phyloP scores from a whole-genome alignment of 768 basidiomycete species.

The Tulasnella sp. region DNA sequence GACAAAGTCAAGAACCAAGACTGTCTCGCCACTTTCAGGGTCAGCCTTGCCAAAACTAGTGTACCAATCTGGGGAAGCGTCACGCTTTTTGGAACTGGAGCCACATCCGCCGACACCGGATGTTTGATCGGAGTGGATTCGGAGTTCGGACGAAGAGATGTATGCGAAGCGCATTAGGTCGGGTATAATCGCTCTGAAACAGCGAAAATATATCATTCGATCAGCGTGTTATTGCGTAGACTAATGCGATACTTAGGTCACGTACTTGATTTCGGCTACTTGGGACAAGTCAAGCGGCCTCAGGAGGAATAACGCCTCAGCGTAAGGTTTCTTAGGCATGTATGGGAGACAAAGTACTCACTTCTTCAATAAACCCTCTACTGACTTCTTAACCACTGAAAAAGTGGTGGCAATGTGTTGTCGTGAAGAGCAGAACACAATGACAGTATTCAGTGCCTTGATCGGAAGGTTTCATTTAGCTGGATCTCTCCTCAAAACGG shows the following conservation, averaged over 20 bases:
- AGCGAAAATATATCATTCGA: neutral
- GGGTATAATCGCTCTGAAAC: slow-evolving; percentile 62
- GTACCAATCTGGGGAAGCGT: slow-evolving; percentile 35
- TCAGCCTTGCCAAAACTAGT: slow-evolving; percentile 21
- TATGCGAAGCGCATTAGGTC: slow-evolving; percentile 76
- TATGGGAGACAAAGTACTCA: slow-evolving; percentile 26
- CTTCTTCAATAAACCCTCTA: slow-evolving; percentile 70
- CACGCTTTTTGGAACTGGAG: slow-evolving; percentile 22
- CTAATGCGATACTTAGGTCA: too few species aligned
- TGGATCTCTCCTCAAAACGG: too few species aligned
- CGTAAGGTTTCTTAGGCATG: neutral
- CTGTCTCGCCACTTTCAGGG: slow-evolving; percentile 30
- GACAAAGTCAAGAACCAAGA: slow-evolving; percentile 42
- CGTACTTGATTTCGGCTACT: slow-evolving; percentile 76
- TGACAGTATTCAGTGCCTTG: slow-evolving; percentile 79
- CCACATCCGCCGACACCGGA: slow-evolving; percentile 22
- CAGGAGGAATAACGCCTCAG: neutral
- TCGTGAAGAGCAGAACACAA: slow-evolving; percentile 75
- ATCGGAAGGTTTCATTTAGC: neutral
- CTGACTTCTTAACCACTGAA: slow-evolving; percentile 60
- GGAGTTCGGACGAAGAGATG: slow-evolving; percentile 51
- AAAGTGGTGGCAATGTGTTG: slow-evolving; percentile 76
- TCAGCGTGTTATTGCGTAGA: too few species aligned
- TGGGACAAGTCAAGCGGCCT: slow-evolving; percentile 70
- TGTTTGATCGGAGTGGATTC: slow-evolving; percentile 36